A percentile compares a stretch with the other conserved stretches of the same genome.
phyloP scores from a whole-genome alignment of 331 rosid genomes.

The Stylosanthes scabra region DNA sequence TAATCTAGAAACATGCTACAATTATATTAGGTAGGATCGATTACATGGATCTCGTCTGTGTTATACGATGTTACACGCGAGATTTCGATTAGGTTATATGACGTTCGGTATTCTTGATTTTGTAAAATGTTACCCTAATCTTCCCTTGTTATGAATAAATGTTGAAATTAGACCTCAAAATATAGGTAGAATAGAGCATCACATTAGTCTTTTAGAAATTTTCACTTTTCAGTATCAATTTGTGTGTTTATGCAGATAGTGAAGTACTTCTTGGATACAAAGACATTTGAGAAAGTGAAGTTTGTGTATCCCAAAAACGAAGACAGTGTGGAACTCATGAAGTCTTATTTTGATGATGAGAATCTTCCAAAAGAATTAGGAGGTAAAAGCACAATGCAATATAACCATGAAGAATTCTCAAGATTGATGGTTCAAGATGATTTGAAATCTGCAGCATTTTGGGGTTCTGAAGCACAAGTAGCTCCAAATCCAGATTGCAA shows the following conservation, averaged over 20 bases:
- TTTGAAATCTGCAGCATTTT: slow-evolving; percentile 62
- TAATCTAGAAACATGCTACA: neutral
- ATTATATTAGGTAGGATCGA: too few species aligned
- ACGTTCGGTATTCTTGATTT: too few species aligned
- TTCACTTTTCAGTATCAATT: too few species aligned
- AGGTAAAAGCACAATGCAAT: slow-evolving; percentile 70
- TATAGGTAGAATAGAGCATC: too few species aligned
- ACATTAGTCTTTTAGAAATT: too few species aligned
- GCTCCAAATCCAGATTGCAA: slow-evolving; percentile 24
- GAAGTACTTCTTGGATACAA: slow-evolving; percentile 78
- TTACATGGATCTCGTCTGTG: too few species aligned
- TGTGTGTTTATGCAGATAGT: slow-evolving; percentile 54
- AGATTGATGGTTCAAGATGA: slow-evolving; percentile 79
- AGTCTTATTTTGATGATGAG: slow-evolving; percentile 77
- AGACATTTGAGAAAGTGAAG: slow-evolving; percentile 82
- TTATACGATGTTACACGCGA: too few species aligned
- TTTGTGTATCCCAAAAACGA: slow-evolving; percentile 73
- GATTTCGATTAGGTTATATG: too few species aligned
- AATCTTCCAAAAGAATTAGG: slow-evolving; percentile 86
- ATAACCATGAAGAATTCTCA: slow-evolving; percentile 79
- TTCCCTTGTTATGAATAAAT: too few species aligned
- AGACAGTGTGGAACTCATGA: slow-evolving; percentile 85
- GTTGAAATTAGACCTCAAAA: too few species aligned
- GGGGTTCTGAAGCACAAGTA: slow-evolving; percentile 52
- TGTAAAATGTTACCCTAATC: too few species aligned